These are phyloP conservation scores for Mucor lusitanicus DNA, from an alignment of 371 early-diverging fungal genomes.

Conservation along the genomic window DNA sequence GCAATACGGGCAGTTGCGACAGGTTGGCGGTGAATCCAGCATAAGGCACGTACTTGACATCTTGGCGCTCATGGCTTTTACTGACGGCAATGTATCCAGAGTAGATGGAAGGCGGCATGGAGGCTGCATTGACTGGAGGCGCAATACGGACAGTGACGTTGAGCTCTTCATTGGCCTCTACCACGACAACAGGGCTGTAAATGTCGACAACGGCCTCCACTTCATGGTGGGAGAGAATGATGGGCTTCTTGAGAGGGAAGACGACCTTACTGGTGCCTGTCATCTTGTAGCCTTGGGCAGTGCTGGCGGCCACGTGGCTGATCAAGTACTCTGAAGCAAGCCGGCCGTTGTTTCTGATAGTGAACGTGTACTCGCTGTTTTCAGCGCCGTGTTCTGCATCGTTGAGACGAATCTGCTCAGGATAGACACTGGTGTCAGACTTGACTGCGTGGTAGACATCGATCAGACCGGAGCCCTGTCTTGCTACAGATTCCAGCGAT, in stretches of 20 bases:
- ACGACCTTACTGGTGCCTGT: background rate
- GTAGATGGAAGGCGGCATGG: constrained; percentile 36
- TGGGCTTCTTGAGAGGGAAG: constrained; percentile 31
- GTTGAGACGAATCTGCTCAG: constrained; percentile 67
- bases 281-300: constrained; percentile 45
- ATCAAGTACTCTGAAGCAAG: constrained; percentile 54
- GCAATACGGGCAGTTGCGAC: constrained; percentile 31
- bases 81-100: constrained; percentile 38
- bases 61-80: constrained; percentile 6
- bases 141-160: constrained; percentile 32
- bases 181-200: constrained; percentile 6
- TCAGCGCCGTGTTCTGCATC: constrained; percentile 53
- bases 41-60: constrained; percentile 37
- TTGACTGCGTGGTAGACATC: constrained; percentile 62
- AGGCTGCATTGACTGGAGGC: constrained; percentile 20
- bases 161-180: constrained; percentile 25
- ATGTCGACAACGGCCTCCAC: constrained; percentile 33
- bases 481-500: constrained; percentile 45
- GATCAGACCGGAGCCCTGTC: constrained; percentile 78
- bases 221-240: constrained; percentile 11
- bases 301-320: constrained; percentile 42
- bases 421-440: constrained; percentile 54
- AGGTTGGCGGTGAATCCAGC: constrained; percentile 40
- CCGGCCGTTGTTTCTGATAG: constrained; percentile 61
- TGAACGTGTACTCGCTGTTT: constrained; percentile 49